phyloP scores from a whole-genome alignment of 2,329 filamentous ascomycete species.

The Xylariaceae sp. region DNA sequence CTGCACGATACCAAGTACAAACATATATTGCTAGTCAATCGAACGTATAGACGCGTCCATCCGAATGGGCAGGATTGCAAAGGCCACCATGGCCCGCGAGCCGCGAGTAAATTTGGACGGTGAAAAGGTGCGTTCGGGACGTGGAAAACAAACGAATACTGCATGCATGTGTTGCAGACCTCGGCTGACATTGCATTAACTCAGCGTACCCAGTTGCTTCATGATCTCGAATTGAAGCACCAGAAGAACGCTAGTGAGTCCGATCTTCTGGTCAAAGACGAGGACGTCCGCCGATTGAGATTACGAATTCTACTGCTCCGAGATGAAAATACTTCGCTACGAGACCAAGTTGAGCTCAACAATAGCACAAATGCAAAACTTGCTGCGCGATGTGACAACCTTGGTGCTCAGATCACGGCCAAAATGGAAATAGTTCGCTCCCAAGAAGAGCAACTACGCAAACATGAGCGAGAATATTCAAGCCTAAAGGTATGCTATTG shows the following conservation, averaged over 20 bases:
- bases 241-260: slow-evolving; percentile 68
- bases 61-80: slow-evolving; percentile 36
- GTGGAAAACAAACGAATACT: too few species aligned
- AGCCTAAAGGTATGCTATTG: slow-evolving; percentile 50
- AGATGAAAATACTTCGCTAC: slow-evolving; percentile 74
- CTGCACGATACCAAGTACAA: background rate
- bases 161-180: background rate
- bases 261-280: slow-evolving; percentile 73
- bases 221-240: slow-evolving; percentile 72
- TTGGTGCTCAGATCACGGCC: slow-evolving; percentile 50
- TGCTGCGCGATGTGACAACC: slow-evolving; percentile 46
- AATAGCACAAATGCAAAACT: slow-evolving; percentile 41
- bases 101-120: slow-evolving; percentile 45
- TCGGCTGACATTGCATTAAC: background rate
- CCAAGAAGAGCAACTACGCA: slow-evolving; percentile 55
- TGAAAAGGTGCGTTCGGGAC: slow-evolving; percentile 42
- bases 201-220: slow-evolving; percentile 54
- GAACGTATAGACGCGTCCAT: slow-evolving; percentile 26
- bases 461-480: slow-evolving; percentile 55
- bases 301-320: slow-evolving; percentile 74
- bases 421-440: slow-evolving; percentile 49
- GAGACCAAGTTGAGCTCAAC: slow-evolving; percentile 60
- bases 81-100: slow-evolving; percentile 35
- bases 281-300: slow-evolving; percentile 72
- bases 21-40: background rate